A percentile compares a stretch with the other conserved stretches of the same genome.
phyloP scores from a whole-genome alignment of 2,329 filamentous ascomycete species.

The Xylaria multiplex region DNA sequence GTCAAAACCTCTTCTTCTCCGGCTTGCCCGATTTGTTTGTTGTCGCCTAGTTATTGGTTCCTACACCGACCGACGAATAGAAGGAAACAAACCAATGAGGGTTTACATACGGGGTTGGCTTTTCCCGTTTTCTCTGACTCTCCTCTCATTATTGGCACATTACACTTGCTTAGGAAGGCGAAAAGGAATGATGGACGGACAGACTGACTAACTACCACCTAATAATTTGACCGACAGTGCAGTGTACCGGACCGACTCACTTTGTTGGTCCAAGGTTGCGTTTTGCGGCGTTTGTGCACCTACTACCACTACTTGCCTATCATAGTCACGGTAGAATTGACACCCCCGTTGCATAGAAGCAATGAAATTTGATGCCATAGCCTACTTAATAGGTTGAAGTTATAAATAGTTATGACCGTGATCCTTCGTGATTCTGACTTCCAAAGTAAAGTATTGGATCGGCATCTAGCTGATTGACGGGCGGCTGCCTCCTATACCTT shows the following conservation, averaged over 20 bases:
- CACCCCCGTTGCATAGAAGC: neutral
- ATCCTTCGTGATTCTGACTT: too few relatives aligned
- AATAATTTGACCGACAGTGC: conserved; percentile 16
- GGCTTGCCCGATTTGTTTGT: neutral
- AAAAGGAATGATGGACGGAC: conserved; percentile 10
- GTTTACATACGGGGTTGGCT: conserved; percentile 20
- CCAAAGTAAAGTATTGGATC: neutral
- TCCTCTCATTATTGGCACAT: conserved; percentile 7
- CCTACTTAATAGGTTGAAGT: neutral
- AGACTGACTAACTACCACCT: conserved; percentile 15
- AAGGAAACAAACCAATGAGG: conserved; percentile 15
- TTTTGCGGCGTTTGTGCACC: conserved; percentile 30
- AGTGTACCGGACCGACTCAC: conserved; percentile 9
- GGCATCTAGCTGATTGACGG: neutral
- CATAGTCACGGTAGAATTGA: conserved; percentile 27
- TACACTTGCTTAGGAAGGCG: conserved; percentile 27
- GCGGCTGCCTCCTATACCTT: neutral
- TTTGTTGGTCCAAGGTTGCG: conserved; percentile 7
- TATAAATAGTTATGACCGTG: neutral
- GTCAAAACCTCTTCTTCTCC: neutral
- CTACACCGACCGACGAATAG: conserved; percentile 18
- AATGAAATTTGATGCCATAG: neutral
- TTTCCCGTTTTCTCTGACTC: neutral
- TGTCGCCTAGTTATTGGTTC: neutral
- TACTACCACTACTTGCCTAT: conserved; percentile 8